Evolutionary conservation across 768 basidiomycete species (phyloP), one percentile per base, ranked within the genome.

Genomic region (Saitozyma sp.): DNA sequence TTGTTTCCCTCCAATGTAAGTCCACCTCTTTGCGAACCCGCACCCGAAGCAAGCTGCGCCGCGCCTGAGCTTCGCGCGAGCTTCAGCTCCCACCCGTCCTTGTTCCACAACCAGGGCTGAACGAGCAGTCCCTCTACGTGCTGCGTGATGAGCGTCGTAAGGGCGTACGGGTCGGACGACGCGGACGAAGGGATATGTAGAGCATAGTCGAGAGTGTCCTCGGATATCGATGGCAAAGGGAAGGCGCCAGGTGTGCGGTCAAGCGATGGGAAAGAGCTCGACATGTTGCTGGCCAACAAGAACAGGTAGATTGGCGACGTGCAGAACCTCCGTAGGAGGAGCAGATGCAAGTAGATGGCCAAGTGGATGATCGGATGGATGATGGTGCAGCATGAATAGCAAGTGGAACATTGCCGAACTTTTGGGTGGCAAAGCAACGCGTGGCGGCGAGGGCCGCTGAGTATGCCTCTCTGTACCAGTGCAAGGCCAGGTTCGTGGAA

Each of bases 161-260:
- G 82, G 2, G 68, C 51, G 14, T 62, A 50, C 1, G 67, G 50
- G 16, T 68, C 63, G 38, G 46, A 80, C 14, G 82, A 76, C 6
- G 82, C 70, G 11, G 80, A 63, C 0, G 86, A 81, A 9, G 88
- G 89, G 72, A 80, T 67, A 53, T 91, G 86, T 59, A 97, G 80
- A 0, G 83, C 80, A 73, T 91, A 92, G 50, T 88, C 85, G 17
- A 97, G 82, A 0, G 91, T 89, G 76, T 96, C 93, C 74, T 95
- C 90, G 11, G 91, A 84, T 60, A 95, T 89, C 13, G 88, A 81
- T 11, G 91, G 91, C 13, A 86, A 83, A 9, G 85, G 84, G 72
- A 75, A 77, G 29, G 69, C 56, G 39, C 66, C 39, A n/a, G 69
- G 29, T 16, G 66, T 38, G 6, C 61, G 54, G 5, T 53, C 37